A percentile compares a stretch with the other conserved stretches of the same genome.
Conservation (phyloP, 805 yeast species). For the Torulaspora indica region DNA sequence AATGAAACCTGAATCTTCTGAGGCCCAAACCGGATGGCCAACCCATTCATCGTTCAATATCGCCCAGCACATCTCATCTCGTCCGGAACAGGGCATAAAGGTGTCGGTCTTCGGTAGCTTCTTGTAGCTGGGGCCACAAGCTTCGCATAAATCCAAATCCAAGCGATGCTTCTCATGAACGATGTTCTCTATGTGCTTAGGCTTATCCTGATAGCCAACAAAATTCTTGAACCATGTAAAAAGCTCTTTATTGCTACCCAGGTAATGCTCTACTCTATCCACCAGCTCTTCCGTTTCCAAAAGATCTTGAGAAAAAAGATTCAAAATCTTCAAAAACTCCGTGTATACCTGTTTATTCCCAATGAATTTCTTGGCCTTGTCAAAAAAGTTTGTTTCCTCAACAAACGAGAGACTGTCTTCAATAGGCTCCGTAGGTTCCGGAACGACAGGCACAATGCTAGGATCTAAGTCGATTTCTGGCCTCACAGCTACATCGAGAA, state of each 20-base stretch:
- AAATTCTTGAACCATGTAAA: conserved; percentile 88
- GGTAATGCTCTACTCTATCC: conserved; percentile 75
- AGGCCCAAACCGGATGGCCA: conserved; percentile 99
- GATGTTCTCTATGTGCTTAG: conserved; percentile 83
- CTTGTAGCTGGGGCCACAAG: conserved; percentile 93
- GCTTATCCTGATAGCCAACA: conserved; percentile 82
- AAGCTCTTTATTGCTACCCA: conserved; percentile 76
- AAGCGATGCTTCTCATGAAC: conserved; percentile 82
- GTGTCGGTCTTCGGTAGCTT: conserved; percentile 90
- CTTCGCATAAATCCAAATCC: conserved; percentile 84
- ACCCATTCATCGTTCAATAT: conserved; percentile 98
- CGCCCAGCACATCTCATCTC: conserved; percentile 99
- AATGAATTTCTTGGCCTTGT: conserved; percentile 81
- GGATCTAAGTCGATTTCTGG: conserved; percentile 48
- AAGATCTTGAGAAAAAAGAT: conserved; percentile 84
- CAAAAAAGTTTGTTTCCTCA: conserved; percentile 88
- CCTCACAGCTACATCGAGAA: conserved; percentile 31
- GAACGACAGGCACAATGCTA: conserved; percentile 75
- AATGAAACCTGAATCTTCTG: conserved; percentile 97
- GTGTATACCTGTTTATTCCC: conserved; percentile 86
- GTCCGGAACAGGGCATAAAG: conserved; percentile 94
- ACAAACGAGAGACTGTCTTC: conserved; percentile 56
- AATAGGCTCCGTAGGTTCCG: conserved; percentile 69
- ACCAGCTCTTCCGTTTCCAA: conserved; percentile 79
- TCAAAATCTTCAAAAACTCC: conserved; percentile 84